These are phyloP conservation scores for Nemania sp. DNA, from an alignment of 2,329 filamentous ascomycete genomes.

Conservation along the genomic window DNA sequence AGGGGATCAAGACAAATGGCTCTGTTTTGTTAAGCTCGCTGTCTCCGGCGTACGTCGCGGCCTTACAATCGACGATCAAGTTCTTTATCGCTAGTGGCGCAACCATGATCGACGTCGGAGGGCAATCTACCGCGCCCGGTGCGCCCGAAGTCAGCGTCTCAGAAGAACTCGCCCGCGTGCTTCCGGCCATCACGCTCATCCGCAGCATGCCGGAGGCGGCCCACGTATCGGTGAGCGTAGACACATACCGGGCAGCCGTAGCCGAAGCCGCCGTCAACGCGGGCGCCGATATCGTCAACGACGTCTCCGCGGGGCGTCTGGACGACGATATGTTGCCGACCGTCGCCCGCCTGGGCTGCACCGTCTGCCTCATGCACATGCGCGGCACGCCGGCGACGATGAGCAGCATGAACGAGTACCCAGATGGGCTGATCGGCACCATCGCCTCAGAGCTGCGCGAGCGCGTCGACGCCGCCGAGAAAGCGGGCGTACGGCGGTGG, in stretches of 20 bases:
- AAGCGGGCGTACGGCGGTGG: conserved; percentile 85
- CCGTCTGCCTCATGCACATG: conserved; percentile 90
- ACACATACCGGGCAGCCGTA: conserved; percentile 88
- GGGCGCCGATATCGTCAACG: conserved; percentile 92
- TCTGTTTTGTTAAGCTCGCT: not conserved
- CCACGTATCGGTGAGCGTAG: conserved; percentile 77
- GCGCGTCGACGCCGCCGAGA: conserved; percentile 74
- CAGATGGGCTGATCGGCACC: conserved; percentile 37
- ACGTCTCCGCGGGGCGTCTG: conserved; percentile 80
- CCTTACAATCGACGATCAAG: conserved; percentile 62
- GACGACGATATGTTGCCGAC: conserved; percentile 82
- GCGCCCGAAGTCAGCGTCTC: conserved; percentile 67
- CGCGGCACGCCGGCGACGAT: conserved; percentile 85
- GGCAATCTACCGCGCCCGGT: conserved; percentile 86
- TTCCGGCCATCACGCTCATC: conserved; percentile 78
- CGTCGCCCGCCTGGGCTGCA: conserved; percentile 75
- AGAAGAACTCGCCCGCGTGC: conserved; percentile 76
- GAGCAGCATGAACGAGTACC: conserved; percentile 70
- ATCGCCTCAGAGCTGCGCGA: conserved; percentile 67
- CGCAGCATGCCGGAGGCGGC: conserved; percentile 65
- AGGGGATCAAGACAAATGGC: not conserved
- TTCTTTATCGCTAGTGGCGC: conserved; percentile 70
- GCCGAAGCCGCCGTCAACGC: conserved; percentile 74
- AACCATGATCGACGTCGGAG: conserved; percentile 87
- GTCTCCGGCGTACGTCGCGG: conserved; percentile 37